Percentiles rank a stretch among this genome's conserved stretches.
Evolutionary conservation across 192 early-diverging fungal genomes (phyloP).

Genomic region (Coemansia sp.): DNA sequence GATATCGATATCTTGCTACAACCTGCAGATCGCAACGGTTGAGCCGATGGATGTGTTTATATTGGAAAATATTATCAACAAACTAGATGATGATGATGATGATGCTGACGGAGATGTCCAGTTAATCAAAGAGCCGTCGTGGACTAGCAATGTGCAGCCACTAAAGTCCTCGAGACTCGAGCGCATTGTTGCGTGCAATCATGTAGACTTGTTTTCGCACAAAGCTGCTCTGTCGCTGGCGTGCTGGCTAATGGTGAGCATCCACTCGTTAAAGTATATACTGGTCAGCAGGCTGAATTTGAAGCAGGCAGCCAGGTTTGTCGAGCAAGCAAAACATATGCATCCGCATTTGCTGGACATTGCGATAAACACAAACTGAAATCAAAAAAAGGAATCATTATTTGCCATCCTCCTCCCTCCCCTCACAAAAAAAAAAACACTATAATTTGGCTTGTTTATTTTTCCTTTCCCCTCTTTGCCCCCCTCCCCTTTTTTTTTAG

Average conservation of each 20-base stretch:
- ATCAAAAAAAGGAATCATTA: no score
- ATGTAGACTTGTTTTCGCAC: conserved; percentile 5
- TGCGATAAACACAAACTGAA: not conserved
- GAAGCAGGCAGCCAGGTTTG: not conserved
- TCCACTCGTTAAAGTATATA: not conserved
- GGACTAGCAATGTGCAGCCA: not conserved
- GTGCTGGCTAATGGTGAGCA: not conserved
- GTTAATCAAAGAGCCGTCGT: not conserved
- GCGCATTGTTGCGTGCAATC: not conserved
- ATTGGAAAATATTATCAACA: not conserved
- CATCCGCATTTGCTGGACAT: conserved; percentile 6
- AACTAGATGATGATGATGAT: not conserved
- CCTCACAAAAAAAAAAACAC: no score
- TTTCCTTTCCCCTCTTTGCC: no score
- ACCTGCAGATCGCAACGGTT: not conserved
- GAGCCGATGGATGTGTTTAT: not conserved
- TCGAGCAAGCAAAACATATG: not conserved
- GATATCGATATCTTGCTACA: not conserved
- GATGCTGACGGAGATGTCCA: no score
- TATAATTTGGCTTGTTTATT: conserved; percentile 10
- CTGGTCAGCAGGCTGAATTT: not conserved
- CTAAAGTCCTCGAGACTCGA: not conserved
- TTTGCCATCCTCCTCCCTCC: no score
- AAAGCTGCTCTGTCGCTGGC: not conserved
- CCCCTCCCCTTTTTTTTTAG: no score